phyloP scores from a whole-genome alignment of 306 rosid genomes.

The Crataegus laevigata region DNA sequence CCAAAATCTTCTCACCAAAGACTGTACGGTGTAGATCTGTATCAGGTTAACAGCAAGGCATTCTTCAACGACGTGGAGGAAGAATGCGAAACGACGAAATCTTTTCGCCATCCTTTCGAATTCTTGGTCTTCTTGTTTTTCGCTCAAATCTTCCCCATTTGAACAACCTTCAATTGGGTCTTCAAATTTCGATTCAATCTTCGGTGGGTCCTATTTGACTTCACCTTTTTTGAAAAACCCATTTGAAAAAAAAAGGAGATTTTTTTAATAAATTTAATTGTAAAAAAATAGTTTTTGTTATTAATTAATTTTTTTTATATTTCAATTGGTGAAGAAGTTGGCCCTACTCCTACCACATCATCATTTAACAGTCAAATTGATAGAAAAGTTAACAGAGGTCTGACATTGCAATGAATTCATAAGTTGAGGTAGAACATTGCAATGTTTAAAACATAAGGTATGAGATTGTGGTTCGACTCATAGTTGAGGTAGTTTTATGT shows the following conservation, averaged over 20 bases:
- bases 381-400: no score
- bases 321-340: no score
- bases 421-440: no score
- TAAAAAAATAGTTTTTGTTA: no score
- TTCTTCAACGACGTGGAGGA: constrained; percentile 50
- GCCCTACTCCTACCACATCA: no score
- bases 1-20: constrained; percentile 46
- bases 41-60: constrained; percentile 57
- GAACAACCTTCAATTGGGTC: constrained; percentile 8
- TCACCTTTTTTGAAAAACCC: constrained; percentile 25
- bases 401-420: no score
- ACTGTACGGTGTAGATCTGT: constrained; percentile 69
- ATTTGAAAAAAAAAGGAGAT: constrained; percentile 11
- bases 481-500: no score
- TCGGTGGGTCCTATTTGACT: constrained; percentile 12
- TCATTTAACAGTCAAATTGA: no score
- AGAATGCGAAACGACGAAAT: constrained; percentile 15
- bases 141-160: constrained; percentile 14
- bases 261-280: no score
- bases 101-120: constrained; percentile 4
- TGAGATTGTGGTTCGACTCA: no score
- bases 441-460: no score
- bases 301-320: no score
- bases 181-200: constrained; percentile 19
- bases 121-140: constrained; percentile 14